Evolutionary conservation across 768 basidiomycete species (phyloP), one percentile per base, ranked within the genome.

Genomic region (Rhodotorula paludigena): DNA sequence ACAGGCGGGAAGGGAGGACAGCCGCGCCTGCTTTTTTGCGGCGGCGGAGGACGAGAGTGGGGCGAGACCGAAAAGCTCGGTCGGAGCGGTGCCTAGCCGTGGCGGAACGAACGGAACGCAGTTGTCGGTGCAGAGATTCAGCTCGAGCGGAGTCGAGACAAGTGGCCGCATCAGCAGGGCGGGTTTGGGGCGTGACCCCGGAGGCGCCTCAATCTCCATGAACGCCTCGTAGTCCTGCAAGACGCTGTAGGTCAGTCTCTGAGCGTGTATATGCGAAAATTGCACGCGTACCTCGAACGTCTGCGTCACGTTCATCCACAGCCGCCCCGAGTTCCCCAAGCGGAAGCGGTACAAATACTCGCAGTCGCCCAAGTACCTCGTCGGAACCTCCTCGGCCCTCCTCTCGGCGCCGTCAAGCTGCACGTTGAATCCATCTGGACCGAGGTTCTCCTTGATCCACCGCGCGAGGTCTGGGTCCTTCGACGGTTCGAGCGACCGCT

Each of bases 331-430:
- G 32, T 63, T 63, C 39, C 38, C 30, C 7, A 63, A 12, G 7
- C 57, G 44, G 33, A 68, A 63, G 18, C 47, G 49, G 33, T 48
- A 68, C 28, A 18, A 25, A 41, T 68, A 68, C 20, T 39, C 20
- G 52, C 67, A 68, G 3, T 44, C 52, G 15, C 52, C 52, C 7
- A 21, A 10, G 45, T 63, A 68, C 36, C n/a, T 2, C 25, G 33
- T 44, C 21, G 67, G 67, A 11, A 33, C 33, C 10, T 68, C 62
- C 15, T 56, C 28, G 28, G 51, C 57, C 32, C n/a, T 18, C 20
- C 67, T 32, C 35, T 68, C 67, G 2, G 67, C 67, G 35, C 67
- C 67, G 16, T 68, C 67, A 21, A 63, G 39, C 35, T 62, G 56
- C 20, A 68, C 36, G 36, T 59, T 57, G 44, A 68, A 63, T 36